Percentiles rank a stretch among this genome's conserved stretches.
Conservation (phyloP, 257 asterid species). For the Echites panduratus region DNA sequence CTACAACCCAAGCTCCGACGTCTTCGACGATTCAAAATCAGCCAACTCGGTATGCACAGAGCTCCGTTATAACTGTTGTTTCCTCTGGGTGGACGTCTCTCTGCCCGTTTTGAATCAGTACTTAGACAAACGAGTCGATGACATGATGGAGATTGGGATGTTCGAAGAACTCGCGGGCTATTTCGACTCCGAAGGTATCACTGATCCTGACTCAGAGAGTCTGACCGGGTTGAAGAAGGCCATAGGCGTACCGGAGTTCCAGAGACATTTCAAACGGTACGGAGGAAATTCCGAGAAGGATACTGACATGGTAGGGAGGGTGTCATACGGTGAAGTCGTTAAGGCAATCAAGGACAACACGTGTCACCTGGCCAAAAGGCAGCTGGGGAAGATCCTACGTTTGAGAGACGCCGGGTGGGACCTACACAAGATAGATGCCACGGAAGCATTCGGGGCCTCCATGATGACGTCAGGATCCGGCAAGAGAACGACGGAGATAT, state of each 20-base stretch:
- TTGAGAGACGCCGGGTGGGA: slow-evolving; percentile 81
- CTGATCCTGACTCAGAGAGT: slow-evolving; percentile 24
- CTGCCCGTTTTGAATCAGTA: slow-evolving; percentile 47
- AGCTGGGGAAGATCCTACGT: slow-evolving; percentile 59
- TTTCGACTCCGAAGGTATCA: slow-evolving; percentile 21
- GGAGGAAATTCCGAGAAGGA: not conserved
- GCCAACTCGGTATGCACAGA: slow-evolving; percentile 26
- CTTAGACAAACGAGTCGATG: slow-evolving; percentile 60
- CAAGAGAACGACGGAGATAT: slow-evolving; percentile 30
- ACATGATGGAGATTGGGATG: slow-evolving; percentile 83
- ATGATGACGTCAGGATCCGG: slow-evolving; percentile 31
- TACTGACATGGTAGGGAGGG: slow-evolving; percentile 19
- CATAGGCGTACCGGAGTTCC: slow-evolving; percentile 85
- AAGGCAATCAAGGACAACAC: slow-evolving; percentile 71
- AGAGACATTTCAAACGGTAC: slow-evolving; percentile 25
- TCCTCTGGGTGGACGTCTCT: slow-evolving; percentile 65
- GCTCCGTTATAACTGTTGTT: slow-evolving; percentile 62
- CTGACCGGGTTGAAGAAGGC: slow-evolving; percentile 59
- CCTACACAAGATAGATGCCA: slow-evolving; percentile 66
- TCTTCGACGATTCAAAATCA: slow-evolving; percentile 33
- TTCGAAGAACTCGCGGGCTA: slow-evolving; percentile 49
- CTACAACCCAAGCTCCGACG: slow-evolving; percentile 43
- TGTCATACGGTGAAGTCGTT: slow-evolving; percentile 54
- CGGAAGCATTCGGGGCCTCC: slow-evolving; percentile 50
- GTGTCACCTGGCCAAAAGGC: slow-evolving; percentile 58